A percentile compares a stretch with the other conserved stretches of the same genome.
Evolutionary conservation across 352 stramenopile species (phyloP).

Genomic region (Globisporangium barbulae): DNA sequence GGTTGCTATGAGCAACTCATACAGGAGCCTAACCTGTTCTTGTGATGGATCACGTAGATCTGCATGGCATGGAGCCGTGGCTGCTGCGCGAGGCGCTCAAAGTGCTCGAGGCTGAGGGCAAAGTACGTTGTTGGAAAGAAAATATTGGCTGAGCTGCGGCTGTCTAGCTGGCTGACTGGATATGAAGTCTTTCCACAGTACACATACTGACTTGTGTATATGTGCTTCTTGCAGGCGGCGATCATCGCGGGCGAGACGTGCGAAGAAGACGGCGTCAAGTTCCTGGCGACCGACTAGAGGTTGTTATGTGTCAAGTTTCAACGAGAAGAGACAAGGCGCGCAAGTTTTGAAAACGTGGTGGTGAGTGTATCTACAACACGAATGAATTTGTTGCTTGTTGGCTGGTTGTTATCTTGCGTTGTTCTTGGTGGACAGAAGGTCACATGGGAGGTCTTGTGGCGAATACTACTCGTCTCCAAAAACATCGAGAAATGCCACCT

Average conservation of each 20-base stretch:
- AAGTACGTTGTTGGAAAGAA: conserved; percentile 27
- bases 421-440: too few relatives aligned
- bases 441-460: too few relatives aligned
- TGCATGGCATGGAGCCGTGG: conserved; percentile 85
- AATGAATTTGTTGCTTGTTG: too few relatives aligned
- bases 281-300: conserved; percentile 61
- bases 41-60: conserved; percentile 26
- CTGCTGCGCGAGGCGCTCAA: conserved; percentile 71
- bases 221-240: conserved; percentile 39
- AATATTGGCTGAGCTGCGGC: neutral
- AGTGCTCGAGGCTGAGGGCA: conserved; percentile 73
- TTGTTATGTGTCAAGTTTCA: neutral
- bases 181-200: too few relatives aligned
- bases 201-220: neutral
- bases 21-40: neutral
- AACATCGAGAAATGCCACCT: too few relatives aligned
- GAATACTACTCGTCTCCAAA: too few relatives aligned
- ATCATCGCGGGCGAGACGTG: conserved; percentile 80
- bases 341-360: conserved; percentile 1
- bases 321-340: too few relatives aligned
- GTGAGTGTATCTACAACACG: too few relatives aligned
- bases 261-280: conserved; percentile 86
- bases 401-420: too few relatives aligned
- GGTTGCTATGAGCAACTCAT: too few relatives aligned
- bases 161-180: neutral